phyloP scores from a whole-genome alignment of 2,329 filamentous ascomycete genomes.

The Aspergillus transmontanensis region DNA sequence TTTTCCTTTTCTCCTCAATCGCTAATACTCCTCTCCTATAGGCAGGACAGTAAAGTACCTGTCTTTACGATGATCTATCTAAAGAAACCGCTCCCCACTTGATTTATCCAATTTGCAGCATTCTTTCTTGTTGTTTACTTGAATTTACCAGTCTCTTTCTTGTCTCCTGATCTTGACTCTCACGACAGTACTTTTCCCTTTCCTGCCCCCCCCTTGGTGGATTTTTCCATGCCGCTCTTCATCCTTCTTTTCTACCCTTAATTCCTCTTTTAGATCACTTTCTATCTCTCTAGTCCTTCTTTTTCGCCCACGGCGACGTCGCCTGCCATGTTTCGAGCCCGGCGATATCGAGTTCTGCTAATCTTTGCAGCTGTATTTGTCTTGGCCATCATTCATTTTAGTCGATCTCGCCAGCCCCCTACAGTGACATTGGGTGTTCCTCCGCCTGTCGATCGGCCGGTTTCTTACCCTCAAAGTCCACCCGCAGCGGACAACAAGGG shows the following conservation, averaged over 20 bases:
- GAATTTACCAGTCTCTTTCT: neutral
- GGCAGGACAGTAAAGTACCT: neutral
- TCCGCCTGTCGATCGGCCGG: conserved; percentile 19
- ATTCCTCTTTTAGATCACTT: neutral
- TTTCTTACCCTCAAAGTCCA: conserved; percentile 13
- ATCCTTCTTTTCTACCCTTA: neutral
- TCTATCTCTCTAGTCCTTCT: conserved; percentile 1
- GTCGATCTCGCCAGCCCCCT: conserved; percentile 43
- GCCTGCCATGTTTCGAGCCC: conserved; percentile 49
- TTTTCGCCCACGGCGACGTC: conserved; percentile 5
- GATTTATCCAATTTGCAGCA: neutral
- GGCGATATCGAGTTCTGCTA: conserved; percentile 51
- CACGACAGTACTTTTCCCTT: neutral
- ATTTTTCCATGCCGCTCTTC: neutral
- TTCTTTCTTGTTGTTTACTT: neutral
- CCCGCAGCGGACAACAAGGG: conserved; percentile 5
- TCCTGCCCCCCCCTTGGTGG: neutral
- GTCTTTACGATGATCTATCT: neutral
- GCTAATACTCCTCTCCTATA: neutral
- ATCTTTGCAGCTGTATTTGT: conserved; percentile 47
- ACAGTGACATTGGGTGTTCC: conserved; percentile 14
- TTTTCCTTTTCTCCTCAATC: neutral
- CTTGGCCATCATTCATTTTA: conserved; percentile 55
- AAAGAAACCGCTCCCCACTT: neutral
- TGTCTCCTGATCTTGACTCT: neutral